A percentile compares a stretch with the other conserved stretches of the same genome.
Conservation (phyloP, 805 yeast genomes). For the Pachysolen tannophilus region DNA sequence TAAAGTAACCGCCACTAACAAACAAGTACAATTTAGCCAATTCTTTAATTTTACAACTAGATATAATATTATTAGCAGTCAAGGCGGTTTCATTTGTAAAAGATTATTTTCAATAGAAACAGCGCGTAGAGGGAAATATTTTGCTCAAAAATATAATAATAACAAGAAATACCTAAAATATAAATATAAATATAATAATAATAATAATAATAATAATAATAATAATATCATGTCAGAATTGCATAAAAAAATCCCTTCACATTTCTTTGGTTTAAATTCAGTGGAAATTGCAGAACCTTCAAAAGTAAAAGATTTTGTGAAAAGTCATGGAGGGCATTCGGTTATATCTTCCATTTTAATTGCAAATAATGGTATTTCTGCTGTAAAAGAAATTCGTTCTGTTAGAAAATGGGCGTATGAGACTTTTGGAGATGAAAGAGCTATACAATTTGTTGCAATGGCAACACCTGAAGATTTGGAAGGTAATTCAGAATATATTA, state of each 20-base stretch:
- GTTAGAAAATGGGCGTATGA: constrained; percentile 99
- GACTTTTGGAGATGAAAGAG: constrained; percentile 93
- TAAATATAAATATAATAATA: no score
- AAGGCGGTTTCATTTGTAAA: no score
- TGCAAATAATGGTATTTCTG: constrained; percentile 99
- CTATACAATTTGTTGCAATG: constrained; percentile 94
- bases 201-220: no score
- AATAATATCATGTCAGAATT: no score
- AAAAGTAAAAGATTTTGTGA: constrained; percentile 75
- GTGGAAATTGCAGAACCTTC: constrained; percentile 73
- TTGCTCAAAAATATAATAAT: no score
- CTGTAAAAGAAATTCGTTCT: constrained; percentile 95
- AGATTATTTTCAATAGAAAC: no score
- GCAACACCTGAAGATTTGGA: constrained; percentile 99
- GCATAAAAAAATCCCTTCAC: constrained; percentile 50
- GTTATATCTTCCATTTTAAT: constrained; percentile 82
- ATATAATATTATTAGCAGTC: no score
- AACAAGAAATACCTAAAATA: no score
- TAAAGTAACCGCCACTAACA: no score
- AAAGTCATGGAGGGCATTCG: constrained; percentile 86
- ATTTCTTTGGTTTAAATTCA: constrained; percentile 79
- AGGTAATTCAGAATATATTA: constrained; percentile 94
- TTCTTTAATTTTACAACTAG: no score
- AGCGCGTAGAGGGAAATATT: no score
- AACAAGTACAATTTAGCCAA: no score